A percentile compares a stretch with the other conserved stretches of the same genome.
These are phyloP conservation scores for Acacia concinna DNA, from an alignment of 331 rosid genomes.

Conservation along the genomic window DNA sequence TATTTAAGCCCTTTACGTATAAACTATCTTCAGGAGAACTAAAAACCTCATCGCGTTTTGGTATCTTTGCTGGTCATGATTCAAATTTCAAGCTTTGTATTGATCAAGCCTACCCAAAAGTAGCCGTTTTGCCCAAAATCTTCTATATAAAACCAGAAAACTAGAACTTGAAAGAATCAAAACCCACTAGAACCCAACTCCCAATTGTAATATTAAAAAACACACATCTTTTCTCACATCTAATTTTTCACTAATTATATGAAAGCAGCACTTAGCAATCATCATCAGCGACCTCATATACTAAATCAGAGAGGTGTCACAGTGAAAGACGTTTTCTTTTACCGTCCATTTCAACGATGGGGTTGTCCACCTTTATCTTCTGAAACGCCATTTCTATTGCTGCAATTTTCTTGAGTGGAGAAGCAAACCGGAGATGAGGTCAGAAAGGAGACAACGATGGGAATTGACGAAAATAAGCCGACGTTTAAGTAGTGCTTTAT, in stretches of 20 bases:
- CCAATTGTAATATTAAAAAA: constrained; percentile 3
- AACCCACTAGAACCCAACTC: constrained; percentile 15
- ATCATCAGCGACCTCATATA: not conserved
- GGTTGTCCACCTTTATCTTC: constrained; percentile 62
- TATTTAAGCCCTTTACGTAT: not conserved
- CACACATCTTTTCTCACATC: not conserved
- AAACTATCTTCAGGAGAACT: not conserved
- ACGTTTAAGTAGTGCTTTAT: not conserved
- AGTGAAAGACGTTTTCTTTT: not conserved
- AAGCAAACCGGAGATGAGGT: constrained; percentile 9
- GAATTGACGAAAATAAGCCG: not conserved
- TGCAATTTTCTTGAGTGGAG: not conserved
- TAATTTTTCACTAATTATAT: not conserved
- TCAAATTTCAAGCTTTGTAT: not conserved
- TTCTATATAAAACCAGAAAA: not conserved
- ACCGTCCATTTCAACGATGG: constrained; percentile 90
- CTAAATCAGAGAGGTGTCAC: constrained; percentile 4
- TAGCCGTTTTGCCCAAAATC: not conserved
- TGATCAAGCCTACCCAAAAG: not conserved
- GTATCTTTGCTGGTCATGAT: not conserved
- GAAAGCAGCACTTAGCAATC: not conserved
- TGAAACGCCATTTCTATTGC: constrained; percentile 42
- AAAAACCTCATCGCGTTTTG: not conserved
- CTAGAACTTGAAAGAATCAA: not conserved
- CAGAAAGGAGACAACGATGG: not conserved